Conservation (phyloP, 495 filamentous ascomycete genomes). For the Penicillium chermesinum region DNA sequence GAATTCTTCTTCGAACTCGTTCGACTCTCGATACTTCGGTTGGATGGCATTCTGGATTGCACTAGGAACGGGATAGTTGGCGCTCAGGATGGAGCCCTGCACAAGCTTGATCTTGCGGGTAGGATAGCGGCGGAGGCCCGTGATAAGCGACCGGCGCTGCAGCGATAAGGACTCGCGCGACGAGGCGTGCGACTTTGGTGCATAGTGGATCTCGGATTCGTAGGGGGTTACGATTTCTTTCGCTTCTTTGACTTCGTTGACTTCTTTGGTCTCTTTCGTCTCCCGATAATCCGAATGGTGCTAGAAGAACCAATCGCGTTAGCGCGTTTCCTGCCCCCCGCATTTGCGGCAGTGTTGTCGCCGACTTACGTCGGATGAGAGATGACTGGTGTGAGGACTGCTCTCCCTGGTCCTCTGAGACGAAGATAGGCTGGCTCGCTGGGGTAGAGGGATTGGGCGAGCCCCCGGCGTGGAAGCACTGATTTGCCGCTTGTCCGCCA, state of each 20-base stretch:
- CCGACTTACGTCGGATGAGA: background rate
- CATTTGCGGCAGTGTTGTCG: no score
- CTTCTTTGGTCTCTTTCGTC: no score
- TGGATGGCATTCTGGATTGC: conserved; percentile 96
- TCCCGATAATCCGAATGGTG: background rate
- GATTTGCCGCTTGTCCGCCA: background rate
- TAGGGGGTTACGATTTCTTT: background rate
- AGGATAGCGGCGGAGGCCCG: conserved; percentile 63
- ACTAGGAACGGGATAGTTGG: conserved; percentile 94
- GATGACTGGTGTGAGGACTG: background rate
- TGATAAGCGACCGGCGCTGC: background rate
- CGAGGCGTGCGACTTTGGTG: background rate
- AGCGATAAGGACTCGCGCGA: background rate
- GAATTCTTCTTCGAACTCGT: conserved; percentile 84
- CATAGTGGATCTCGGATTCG: background rate
- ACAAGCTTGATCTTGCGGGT: conserved; percentile 95
- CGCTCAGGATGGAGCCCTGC: conserved; percentile 88
- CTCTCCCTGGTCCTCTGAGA: background rate
- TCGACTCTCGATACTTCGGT: conserved; percentile 79
- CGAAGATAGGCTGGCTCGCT: background rate
- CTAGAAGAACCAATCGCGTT: background rate
- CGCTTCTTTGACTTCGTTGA: no score
- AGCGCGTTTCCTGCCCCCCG: background rate
- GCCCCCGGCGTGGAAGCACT: background rate
- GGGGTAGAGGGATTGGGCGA: background rate